Percentiles rank a stretch among this genome's conserved stretches.
Evolutionary conservation across 345 rosid species (phyloP).

Genomic region (Trapa incisa): DNA sequence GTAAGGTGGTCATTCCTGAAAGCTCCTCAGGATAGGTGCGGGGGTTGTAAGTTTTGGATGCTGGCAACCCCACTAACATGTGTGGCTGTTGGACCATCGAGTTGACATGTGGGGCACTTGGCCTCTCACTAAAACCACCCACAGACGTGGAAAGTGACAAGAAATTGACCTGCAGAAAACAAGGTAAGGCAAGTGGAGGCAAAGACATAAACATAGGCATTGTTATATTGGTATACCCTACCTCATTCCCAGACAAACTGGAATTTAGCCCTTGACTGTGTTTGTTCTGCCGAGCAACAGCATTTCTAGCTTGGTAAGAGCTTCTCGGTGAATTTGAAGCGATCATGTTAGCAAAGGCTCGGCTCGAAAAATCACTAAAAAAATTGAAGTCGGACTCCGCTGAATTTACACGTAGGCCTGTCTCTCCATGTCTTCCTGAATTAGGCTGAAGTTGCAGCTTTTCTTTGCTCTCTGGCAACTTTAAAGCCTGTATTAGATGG

Average conservation of each 20-base stretch:
- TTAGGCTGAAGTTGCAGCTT: slow-evolving; percentile 11
- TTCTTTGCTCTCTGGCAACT: slow-evolving; percentile 24
- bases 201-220: background rate
- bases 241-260: slow-evolving; percentile 4
- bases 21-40: slow-evolving; percentile 28
- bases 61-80: slow-evolving; percentile 13
- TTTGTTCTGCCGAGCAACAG: slow-evolving; percentile 15
- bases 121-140: slow-evolving; percentile 14
- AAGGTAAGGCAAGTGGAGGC: slow-evolving; percentile 11
- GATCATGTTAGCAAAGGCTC: slow-evolving; percentile 3
- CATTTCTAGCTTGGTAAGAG: slow-evolving; percentile 17
- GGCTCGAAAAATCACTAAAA: background rate
- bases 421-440: slow-evolving; percentile 22
- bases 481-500: slow-evolving; percentile 36
- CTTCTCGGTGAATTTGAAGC: slow-evolving; percentile 13
- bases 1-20: slow-evolving; percentile 26
- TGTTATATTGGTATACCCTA: background rate
- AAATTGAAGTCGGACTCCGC: background rate
- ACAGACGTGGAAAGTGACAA: slow-evolving; percentile 43
- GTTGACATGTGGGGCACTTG: slow-evolving; percentile 26
- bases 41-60: slow-evolving; percentile 18
- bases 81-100: slow-evolving; percentile 24
- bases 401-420: slow-evolving; percentile 14
- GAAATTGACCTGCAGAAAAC: slow-evolving; percentile 44
- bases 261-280: slow-evolving; percentile 20